phyloP scores from a whole-genome alignment of 148 eudicot genomes.

The Selenicereus undatus region DNA sequence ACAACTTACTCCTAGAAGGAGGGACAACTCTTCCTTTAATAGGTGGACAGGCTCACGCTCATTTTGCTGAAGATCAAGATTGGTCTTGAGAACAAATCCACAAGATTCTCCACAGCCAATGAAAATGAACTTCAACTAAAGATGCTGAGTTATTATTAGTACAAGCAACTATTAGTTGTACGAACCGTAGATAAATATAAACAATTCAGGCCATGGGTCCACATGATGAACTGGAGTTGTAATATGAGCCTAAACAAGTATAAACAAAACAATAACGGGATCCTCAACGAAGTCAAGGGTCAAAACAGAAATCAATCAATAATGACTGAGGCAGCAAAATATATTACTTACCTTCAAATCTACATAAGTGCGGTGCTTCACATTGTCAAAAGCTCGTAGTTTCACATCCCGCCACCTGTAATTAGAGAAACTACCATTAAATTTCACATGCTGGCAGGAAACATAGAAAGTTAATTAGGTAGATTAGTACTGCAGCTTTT shows the following conservation, averaged over 20 bases:
- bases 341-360: slow-evolving; percentile 69
- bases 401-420: slow-evolving; percentile 98
- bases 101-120: slow-evolving; percentile 24
- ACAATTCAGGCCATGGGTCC: slow-evolving; percentile 19
- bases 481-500: not conserved
- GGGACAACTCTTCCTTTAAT: no score
- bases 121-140: slow-evolving; percentile 4
- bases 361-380: slow-evolving; percentile 90
- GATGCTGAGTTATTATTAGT: slow-evolving; percentile 21
- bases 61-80: not conserved
- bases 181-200: slow-evolving; percentile 22
- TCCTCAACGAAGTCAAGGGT: not conserved
- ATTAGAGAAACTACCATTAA: not conserved
- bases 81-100: slow-evolving; percentile 13
- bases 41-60: not conserved
- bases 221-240: not conserved
- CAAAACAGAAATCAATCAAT: not conserved
- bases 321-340: not conserved
- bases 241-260: not conserved
- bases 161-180: slow-evolving; percentile 30
- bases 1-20: no score
- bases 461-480: not conserved
- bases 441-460: not conserved
- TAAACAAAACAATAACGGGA: not conserved
- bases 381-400: slow-evolving; percentile 79